These are phyloP conservation scores for Boletus eberwhitei DNA, from an alignment of 768 basidiomycete species.

Conservation along the genomic window DNA sequence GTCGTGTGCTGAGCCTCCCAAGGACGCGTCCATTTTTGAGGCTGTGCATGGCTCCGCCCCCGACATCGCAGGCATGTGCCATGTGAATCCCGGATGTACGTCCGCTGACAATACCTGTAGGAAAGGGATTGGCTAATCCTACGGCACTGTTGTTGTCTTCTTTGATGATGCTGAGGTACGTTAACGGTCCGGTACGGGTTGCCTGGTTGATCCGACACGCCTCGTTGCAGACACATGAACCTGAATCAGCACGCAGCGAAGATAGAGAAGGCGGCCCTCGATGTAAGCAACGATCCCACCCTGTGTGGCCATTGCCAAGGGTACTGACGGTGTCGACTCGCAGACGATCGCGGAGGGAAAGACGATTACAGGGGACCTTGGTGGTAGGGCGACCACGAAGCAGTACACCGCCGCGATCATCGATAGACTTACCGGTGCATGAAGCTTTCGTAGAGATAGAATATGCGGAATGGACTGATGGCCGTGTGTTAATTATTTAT, in stretches of 20 bases:
- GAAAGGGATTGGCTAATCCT: conserved; percentile 96
- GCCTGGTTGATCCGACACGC: conserved; percentile 24
- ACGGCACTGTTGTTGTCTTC: conserved; percentile 95
- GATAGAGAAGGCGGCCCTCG: conserved; percentile 89
- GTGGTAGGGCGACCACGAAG: conserved; percentile 85
- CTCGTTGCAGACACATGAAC: conserved; percentile 78
- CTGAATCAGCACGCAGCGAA: conserved; percentile 76
- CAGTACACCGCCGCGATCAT: conserved; percentile 92
- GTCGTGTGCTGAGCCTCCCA: conserved; percentile 15
- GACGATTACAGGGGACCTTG: conserved; percentile 91
- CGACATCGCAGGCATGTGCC: conserved; percentile 84
- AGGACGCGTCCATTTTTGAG: conserved; percentile 99
- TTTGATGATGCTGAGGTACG: conserved; percentile 95
- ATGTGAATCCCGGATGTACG: background rate
- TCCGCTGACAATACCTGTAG: conserved; percentile 34
- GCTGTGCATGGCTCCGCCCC: conserved; percentile 99
- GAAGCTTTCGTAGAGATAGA: conserved; percentile 19
- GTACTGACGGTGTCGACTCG: conserved; percentile 7
- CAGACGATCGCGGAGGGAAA: conserved; percentile 98
- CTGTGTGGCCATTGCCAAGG: background rate
- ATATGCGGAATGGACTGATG: conserved; percentile 1
- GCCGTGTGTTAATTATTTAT: conserved; percentile 5
- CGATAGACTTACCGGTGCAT: conserved; percentile 48
- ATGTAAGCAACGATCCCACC: conserved; percentile 50
- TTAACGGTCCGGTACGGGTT: conserved; percentile 14